Base-by-base conservation (phyloP, 805 yeast genomes). In the Sungouiozyma ichnusensis region DNA sequence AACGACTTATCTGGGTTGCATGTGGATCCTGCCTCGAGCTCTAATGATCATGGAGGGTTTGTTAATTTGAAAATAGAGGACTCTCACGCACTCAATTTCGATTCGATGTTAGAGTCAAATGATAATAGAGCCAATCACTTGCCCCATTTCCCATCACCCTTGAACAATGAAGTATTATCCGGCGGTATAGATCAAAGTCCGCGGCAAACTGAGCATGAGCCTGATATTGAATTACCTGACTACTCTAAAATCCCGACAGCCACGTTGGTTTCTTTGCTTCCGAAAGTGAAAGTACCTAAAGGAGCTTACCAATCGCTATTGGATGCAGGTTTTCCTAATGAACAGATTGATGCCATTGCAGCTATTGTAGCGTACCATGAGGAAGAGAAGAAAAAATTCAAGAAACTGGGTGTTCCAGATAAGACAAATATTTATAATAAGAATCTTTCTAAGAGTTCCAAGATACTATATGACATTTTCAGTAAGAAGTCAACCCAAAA, bases 321-420 rank as follows among this genome's bases (percentile, higher is more conserved):
- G 5, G 73, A 76, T 5, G 85, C 80, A 2, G 92, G 92, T 0
- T 67, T 83, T 35, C 67, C 77, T 2, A 75, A 71, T 43, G 77
- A 76, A 32, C 92, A 83, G 56, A 81, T 83, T 13, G 85, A 80
- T 52, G 77, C 85, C 2, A 64, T 83, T 29, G 78, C 85, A 4
- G 85, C 85, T 0, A 66, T 82, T 40, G 75, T 82, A 27, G 88
- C 87, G 0, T 83, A 79, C 50, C 82, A 82, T 58, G 79, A 77
- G 60, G 66, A 50, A 39, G 51, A 55, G 37, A 57, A 53, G 35
- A 34, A 37, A 15, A 46, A 44, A 24, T 37, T 20, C 17, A 39
- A 17, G 35, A 38, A 38, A 24, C 20, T 17, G n/a, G 16, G 29
- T 15, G 16, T 19, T 14, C 4, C 9, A 24, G 17, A 34, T 39